These are phyloP conservation scores for Daedaleopsis nitida DNA, from an alignment of 768 basidiomycete genomes.

Conservation along the genomic window DNA sequence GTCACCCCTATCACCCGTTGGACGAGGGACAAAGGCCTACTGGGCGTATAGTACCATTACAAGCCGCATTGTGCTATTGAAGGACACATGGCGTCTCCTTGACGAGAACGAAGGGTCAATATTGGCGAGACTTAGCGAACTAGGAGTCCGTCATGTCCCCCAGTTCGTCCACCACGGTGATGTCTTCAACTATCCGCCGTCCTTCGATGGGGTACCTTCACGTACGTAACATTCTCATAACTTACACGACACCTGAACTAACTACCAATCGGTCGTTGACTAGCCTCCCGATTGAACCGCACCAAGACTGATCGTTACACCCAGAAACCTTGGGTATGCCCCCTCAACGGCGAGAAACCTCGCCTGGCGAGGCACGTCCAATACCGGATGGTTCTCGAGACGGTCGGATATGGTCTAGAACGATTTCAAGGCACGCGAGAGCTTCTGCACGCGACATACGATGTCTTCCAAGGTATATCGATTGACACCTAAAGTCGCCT, in stretches of 20 bases:
- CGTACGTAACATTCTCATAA: not conserved
- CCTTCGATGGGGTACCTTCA: not conserved
- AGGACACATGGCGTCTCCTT: constrained; percentile 11
- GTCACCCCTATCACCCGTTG: not conserved
- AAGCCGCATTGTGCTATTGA: constrained; percentile 3
- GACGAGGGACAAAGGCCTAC: constrained; percentile 10
- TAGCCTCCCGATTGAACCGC: no score
- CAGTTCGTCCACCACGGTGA: not conserved
- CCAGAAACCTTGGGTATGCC: not conserved
- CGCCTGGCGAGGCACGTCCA: not conserved
- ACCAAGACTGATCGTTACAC: not conserved
- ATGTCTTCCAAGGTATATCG: not conserved
- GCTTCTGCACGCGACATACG: constrained; percentile 3
- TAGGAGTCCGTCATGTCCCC: not conserved
- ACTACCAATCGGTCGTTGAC: not conserved
- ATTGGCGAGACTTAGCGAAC: not conserved
- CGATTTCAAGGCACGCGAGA: constrained; percentile 10
- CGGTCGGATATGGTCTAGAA: constrained; percentile 5
- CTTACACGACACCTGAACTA: not conserved
- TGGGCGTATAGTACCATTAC: constrained; percentile 3
- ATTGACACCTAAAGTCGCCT: no score
- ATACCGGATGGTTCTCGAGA: constrained; percentile 7
- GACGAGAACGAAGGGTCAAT: not conserved
- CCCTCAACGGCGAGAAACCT: not conserved
- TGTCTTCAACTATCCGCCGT: not conserved